phyloP scores from a whole-genome alignment of 164 flowering plant genomes.

The Pachysandra terminalis region DNA sequence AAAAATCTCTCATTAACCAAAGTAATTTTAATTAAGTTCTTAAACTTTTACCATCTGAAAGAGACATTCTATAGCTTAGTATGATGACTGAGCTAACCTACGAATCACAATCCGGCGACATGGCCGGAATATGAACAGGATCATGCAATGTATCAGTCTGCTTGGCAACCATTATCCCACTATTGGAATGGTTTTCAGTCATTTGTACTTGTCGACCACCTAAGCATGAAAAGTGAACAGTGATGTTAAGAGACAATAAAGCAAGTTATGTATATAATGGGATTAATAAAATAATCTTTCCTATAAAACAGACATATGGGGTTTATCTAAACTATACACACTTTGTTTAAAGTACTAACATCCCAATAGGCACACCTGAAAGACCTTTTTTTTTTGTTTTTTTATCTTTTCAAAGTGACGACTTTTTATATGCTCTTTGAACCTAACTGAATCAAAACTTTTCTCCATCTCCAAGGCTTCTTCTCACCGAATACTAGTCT shows the following conservation, averaged over 20 bases:
- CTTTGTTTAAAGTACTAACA: no score
- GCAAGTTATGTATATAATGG: conserved; percentile 29
- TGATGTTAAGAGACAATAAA: conserved; percentile 37
- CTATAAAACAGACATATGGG: no score
- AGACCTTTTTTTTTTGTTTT: no score
- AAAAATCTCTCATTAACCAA: not conserved
- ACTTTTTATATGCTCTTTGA: no score
- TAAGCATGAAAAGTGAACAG: conserved; percentile 19
- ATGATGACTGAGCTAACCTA: conserved; percentile 24
- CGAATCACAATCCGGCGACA: not conserved
- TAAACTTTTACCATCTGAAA: not conserved
- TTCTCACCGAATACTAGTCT: no score
- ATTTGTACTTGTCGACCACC: no score
- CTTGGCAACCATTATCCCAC: conserved; percentile 33
- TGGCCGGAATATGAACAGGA: conserved; percentile 14
- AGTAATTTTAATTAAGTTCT: not conserved
- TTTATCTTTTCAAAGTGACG: no score
- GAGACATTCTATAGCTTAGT: not conserved
- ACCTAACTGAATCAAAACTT: no score
- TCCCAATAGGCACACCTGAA: no score
- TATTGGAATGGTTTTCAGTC: conserved; percentile 18
- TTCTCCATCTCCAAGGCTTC: no score
- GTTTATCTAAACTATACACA: no score
- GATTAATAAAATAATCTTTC: conserved; percentile 18
- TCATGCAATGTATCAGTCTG: conserved; percentile 27